A percentile compares a stretch with the other conserved stretches of the same genome.
Evolutionary conservation across 1,284 basidiomycete genomes (phyloP).

Genomic region (Ustilago trichophora): DNA sequence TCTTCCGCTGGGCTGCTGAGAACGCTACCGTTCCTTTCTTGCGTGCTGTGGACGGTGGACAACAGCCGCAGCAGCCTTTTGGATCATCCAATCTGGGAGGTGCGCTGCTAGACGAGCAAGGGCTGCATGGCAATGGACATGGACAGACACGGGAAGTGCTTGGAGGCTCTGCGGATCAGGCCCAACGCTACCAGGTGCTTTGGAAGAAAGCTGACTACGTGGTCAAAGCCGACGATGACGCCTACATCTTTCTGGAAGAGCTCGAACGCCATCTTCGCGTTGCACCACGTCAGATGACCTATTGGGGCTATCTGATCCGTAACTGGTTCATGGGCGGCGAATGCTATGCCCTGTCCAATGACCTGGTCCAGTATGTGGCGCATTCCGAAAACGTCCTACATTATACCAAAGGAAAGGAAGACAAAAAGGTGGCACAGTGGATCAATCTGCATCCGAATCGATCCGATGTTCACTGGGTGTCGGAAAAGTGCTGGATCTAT

Average conservation of each 20-base stretch:
- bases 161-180: constrained; percentile 21
- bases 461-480: constrained; percentile 82
- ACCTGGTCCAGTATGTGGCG: constrained; percentile 87
- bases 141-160: constrained; percentile 42
- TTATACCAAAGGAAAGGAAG: constrained; percentile 84
- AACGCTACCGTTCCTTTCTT: constrained; percentile 86
- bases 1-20: constrained; percentile 86
- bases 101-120: constrained; percentile 1
- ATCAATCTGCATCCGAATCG: constrained; percentile 86
- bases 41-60: constrained; percentile 25
- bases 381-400: constrained; percentile 76
- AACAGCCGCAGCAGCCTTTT: constrained; percentile 8
- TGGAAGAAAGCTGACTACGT: constrained; percentile 66
- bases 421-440: constrained; percentile 93
- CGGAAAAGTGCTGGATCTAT: constrained; percentile 96
- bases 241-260: constrained; percentile 63
- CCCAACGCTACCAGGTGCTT: constrained; percentile 50
- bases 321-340: constrained; percentile 97
- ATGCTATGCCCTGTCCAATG: constrained; percentile 88
- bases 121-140: constrained; percentile 19
- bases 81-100: too few species aligned
- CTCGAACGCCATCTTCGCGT: constrained; percentile 64
- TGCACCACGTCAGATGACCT: constrained; percentile 57
- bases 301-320: constrained; percentile 78
- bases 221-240: constrained; percentile 65